Evolutionary conservation across 495 filamentous ascomycete species (phyloP), one percentile per base, ranked within the genome.

Genomic region (Xylaria sp.): DNA sequence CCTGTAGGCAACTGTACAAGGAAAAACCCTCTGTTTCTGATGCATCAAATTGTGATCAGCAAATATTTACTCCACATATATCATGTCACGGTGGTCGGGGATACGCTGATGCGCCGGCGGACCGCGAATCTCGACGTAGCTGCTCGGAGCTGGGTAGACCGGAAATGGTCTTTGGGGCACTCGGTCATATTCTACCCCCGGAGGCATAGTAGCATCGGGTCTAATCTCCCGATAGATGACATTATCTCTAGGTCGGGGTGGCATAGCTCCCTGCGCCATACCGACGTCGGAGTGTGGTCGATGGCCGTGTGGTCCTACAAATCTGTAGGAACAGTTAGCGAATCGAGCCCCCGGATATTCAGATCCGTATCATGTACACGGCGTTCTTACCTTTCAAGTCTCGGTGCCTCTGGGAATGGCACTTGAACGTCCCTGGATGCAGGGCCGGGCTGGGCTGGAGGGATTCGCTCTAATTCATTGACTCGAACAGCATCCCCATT

Each of bases 41-140:
- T 14, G 17, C 37, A 46, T 61, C n/a, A 68, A 58, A 57, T 65
- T 24, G 35, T 68, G 19, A n/a, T 53, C 14, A 21, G 3, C 14
- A 68, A 55, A 50, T 50, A 31, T 67, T 68, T 64, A 72, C 35
- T 72, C 74, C 26, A 75, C 69, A 66, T 69, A 73, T 33, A 78
- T 53, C 31, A 75, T 43, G 37, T 66, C 67, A 52, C 61, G 69
- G 21, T 63, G 69, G 40, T 71, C 70, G 37, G 69, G 73, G 35
- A 64, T n/a, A 41, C 69, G 40, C 26, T 67, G 72, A 35, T 61
- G 67, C 59, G 70, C 31, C 14, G 71, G 67, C 6, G 57, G 52
- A 19, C 35, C 66, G n/a, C 69, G 61, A 15, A 41, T 62, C 53
- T 75, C 72, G 26, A 67, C 65, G 19, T 75, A 75, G 40, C 71